Conservation (phyloP, 2,329 filamentous ascomycete species). For the Aspergillus sp. region DNA sequence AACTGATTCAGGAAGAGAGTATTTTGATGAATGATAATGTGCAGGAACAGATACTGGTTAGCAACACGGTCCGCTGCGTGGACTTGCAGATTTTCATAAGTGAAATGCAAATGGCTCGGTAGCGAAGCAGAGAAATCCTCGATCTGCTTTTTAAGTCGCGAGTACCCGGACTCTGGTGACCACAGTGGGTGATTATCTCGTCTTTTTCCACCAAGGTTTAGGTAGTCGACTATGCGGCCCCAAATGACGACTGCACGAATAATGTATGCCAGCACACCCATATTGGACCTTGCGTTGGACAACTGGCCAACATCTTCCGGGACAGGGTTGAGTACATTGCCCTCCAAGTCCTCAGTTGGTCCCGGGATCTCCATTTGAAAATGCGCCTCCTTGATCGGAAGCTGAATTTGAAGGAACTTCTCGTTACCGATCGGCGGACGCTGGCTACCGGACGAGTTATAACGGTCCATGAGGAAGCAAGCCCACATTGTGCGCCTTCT, state of each 20-base stretch:
- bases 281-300: conserved; percentile 72
- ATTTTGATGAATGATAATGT: conserved; percentile 87
- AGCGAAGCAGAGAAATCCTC: conserved; percentile 69
- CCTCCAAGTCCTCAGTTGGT: conserved; percentile 78
- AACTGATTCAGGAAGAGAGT: conserved; percentile 88
- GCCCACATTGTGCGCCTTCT: conserved; percentile 95
- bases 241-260: conserved; percentile 82
- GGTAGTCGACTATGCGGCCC: conserved; percentile 84
- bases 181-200: conserved; percentile 76
- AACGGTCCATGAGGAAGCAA: conserved; percentile 95
- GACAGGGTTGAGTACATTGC: conserved; percentile 64
- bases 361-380: conserved; percentile 91
- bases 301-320: conserved; percentile 64
- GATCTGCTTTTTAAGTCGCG: conserved; percentile 67
- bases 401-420: conserved; percentile 81
- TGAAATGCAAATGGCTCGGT: conserved; percentile 72
- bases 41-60: conserved; percentile 89
- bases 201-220: conserved; percentile 86
- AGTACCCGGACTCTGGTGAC: conserved; percentile 76
- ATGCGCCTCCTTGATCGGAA: conserved; percentile 86
- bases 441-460: conserved; percentile 93
- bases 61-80: conserved; percentile 82
- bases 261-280: conserved; percentile 92
- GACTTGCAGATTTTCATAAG: conserved; percentile 75
- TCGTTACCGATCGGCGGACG: conserved; percentile 88